phyloP scores from a whole-genome alignment of 345 rosid species.

The Ailanthus altissimus region DNA sequence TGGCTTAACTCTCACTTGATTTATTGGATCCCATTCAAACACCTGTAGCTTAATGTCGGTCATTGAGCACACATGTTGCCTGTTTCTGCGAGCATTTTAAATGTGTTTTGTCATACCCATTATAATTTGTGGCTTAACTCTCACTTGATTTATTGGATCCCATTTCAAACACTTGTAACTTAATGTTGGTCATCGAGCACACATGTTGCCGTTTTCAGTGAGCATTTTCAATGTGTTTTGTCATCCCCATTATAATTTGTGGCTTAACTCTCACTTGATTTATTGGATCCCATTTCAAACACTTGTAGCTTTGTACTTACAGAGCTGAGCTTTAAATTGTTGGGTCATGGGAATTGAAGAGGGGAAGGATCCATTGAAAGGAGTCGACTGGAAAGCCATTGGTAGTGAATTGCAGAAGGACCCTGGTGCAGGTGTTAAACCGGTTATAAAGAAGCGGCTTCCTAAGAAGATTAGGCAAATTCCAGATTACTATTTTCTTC shows the following conservation, averaged over 20 bases:
- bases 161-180: background rate
- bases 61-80: background rate
- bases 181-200: too few species aligned
- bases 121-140: background rate
- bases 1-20: background rate
- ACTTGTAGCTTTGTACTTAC: background rate
- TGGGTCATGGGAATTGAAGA: slow-evolving; percentile 59
- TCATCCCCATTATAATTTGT: background rate
- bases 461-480: slow-evolving; percentile 81
- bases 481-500: slow-evolving; percentile 90
- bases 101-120: background rate
- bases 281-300: background rate
- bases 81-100: background rate
- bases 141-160: background rate
- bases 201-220: background rate
- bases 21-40: background rate
- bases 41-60: too few species aligned
- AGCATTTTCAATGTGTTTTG: background rate
- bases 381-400: slow-evolving; percentile 79
- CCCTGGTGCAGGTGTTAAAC: slow-evolving; percentile 51
- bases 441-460: slow-evolving; percentile 59
- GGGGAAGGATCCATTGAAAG: slow-evolving; percentile 78
- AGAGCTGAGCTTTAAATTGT: slow-evolving; percentile 12
- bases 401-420: slow-evolving; percentile 70
- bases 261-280: background rate